Base-by-base conservation (phyloP, 2,329 filamentous ascomycete genomes). In the Stachybotrys chartarum region DNA sequence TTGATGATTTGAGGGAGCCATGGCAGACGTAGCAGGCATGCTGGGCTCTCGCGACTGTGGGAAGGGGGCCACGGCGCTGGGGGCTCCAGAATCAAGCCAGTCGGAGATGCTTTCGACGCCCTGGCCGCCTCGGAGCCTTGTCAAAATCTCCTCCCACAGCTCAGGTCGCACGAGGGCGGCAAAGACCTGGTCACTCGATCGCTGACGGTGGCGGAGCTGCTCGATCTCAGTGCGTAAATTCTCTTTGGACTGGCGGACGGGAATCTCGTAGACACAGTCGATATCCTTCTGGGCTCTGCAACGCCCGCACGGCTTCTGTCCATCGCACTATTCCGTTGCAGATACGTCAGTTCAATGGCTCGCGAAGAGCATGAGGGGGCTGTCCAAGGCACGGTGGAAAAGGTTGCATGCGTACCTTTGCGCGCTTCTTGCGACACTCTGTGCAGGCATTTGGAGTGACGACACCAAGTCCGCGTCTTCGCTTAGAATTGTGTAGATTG, bases 231-330 rank as follows among this genome's bases (percentile, higher is more conserved):
- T 72, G 49, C 83, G 78, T 6, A 86, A 74, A 53, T 78, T 77
- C 57, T 85, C 83, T 58, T 86, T 86, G 11, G 82, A 85, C 60
- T 85, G 82, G 49, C 83, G 81, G 6, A 86, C 78, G 0, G 83
- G 83, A 7, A 84, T 65, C 60, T 86, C 82, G 70, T 86, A 86
- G 30, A 83, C 64, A 58, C 83, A 86, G 30, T 83, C 77, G 45
- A 77, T 68, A 35, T 79, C 78, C 54, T 77, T 78, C 58, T 85
- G 82, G 0, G 70, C 59, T 56, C 72, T 76, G 68, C 83, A 86
- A 57, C 83, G 74, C 39, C 74, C 73, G 59, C 81, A 84, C 3
- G 81, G 82, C 32, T 64, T 75, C 51, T 78, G 72, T 7, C 83
- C 83, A 62, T 86, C 83, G 62, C 83, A 86, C 81, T 84, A 57